Evolutionary conservation across 1,284 basidiomycete genomes (phyloP).

Genomic region (Irpex sp.): DNA sequence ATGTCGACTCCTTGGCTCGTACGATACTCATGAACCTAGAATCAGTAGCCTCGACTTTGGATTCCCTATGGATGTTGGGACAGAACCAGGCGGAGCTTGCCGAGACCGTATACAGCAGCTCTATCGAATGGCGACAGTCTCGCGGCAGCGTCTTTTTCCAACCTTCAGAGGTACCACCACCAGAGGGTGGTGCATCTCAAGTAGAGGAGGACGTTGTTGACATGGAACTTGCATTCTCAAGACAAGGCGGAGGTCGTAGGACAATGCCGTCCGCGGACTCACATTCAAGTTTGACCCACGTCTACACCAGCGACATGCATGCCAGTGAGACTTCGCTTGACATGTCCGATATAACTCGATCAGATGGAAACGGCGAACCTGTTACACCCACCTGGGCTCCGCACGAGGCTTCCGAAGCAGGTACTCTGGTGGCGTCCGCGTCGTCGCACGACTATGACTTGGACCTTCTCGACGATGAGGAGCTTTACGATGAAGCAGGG

Average conservation of each 20-base stretch:
- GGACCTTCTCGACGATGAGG: slow-evolving; percentile 23
- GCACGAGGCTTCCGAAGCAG: slow-evolving; percentile 17
- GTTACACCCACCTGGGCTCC: slow-evolving; percentile 26
- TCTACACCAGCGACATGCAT: slow-evolving; percentile 23
- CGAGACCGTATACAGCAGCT: slow-evolving; percentile 63
- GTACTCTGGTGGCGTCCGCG: slow-evolving; percentile 17
- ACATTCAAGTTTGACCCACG: slow-evolving; percentile 12
- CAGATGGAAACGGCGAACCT: slow-evolving; percentile 22
- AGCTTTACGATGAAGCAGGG: slow-evolving; percentile 30
- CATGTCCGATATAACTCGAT: slow-evolving; percentile 24
- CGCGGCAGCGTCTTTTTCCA: slow-evolving; percentile 59
- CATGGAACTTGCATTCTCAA: slow-evolving; percentile 52
- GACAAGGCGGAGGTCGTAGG: slow-evolving; percentile 21
- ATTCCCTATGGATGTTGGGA: slow-evolving; percentile 58
- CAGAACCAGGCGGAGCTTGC: slow-evolving; percentile 66
- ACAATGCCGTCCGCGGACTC: slow-evolving; percentile 18
- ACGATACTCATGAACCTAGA: slow-evolving; percentile 40
- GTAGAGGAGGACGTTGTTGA: slow-evolving; percentile 59
- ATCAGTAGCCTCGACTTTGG: slow-evolving; percentile 55
- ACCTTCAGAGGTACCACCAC: slow-evolving; percentile 34
- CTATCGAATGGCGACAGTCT: slow-evolving; percentile 72
- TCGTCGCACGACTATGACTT: slow-evolving; percentile 15
- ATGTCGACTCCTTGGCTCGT: slow-evolving; percentile 41
- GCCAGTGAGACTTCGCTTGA: slow-evolving; percentile 24
- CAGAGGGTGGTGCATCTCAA: slow-evolving; percentile 20